A percentile compares a stretch with the other conserved stretches of the same genome.
phyloP scores from a whole-genome alignment of 805 yeast genomes.

The Saccharomycopsis sp. region DNA sequence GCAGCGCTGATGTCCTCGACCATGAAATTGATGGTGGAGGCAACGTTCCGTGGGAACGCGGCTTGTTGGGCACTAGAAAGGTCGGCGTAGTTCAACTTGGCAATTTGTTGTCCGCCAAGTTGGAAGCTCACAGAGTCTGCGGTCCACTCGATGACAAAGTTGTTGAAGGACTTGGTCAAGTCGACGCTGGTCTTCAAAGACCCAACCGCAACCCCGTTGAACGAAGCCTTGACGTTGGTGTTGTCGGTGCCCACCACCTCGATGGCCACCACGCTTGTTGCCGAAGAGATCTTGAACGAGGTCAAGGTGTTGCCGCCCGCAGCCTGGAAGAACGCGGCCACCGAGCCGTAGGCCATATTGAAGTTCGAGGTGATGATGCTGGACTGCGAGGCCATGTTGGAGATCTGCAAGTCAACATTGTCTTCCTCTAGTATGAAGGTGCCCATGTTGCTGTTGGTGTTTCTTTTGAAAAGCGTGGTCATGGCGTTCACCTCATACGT shows the following conservation, averaged over 20 bases:
- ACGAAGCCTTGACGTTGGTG: slow-evolving; percentile 5
- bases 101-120: slow-evolving; percentile 11
- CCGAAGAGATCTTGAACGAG: slow-evolving; percentile 19
- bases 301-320: slow-evolving; percentile 9
- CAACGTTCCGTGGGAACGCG: slow-evolving; percentile 11
- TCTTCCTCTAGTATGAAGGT: too few relatives aligned
- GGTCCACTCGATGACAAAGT: slow-evolving; percentile 6
- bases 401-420: too few relatives aligned
- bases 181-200: slow-evolving; percentile 7
- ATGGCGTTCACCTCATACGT: too few relatives aligned
- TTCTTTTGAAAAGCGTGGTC: too few relatives aligned
- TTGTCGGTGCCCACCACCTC: slow-evolving; percentile 7
- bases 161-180: slow-evolving; percentile 13
- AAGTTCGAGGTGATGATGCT: neutral
- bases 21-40: slow-evolving; percentile 18
- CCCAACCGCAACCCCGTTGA: slow-evolving; percentile 2
- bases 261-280: slow-evolving; percentile 11
- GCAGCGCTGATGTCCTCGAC: slow-evolving; percentile 8
- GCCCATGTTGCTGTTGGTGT: too few relatives aligned
- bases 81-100: slow-evolving; percentile 7
- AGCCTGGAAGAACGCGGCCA: neutral
- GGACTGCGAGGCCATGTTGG: too few relatives aligned
- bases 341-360: neutral
- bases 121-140: slow-evolving; percentile 3
- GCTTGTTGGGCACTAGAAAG: neutral